Evolutionary conservation across 768 basidiomycete genomes (phyloP), one percentile per base, ranked within the genome.

Genomic region (Amanita inopinata): DNA sequence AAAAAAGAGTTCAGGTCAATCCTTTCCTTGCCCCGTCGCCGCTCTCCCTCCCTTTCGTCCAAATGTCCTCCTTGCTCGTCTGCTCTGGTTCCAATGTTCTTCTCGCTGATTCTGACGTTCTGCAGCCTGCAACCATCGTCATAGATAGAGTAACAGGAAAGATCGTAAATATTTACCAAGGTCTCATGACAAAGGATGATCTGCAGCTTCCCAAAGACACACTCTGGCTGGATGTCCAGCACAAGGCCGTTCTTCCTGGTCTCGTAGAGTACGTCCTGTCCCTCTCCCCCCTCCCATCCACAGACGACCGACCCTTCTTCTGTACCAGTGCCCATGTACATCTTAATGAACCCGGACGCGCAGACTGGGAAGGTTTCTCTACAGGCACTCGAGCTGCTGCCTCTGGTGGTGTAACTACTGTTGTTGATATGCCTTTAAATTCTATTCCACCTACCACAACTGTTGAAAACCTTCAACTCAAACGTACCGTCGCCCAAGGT

Each of bases 381-480:
- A 87, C 89, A 0, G 92, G 90, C n/a, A 93, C 92, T 1, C 65
- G 69, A 42, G 94, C 94, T 14, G 94, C 94, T 1, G 78, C 80
- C 1, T 84, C 90, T 1, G 94, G 94, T 15, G 96, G 94, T 5
- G 78, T 97, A n/a, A 97, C 93, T 5, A 89, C 90, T 4, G 67
- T 98, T 15, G 82, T 97, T 23, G 96, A 98, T 63, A 99, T 98
- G 94, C 96, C 94, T 2, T 68, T 99, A 42, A 97, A 99, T 61
- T 94, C 92, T 2, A 87, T 98, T 41, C 94, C 94, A 1, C 91
- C 96, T 0, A 97, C 96, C 0, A 93, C 90, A 1, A 92, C 89
- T 0, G 73, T 90, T 5, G 64, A 63, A 4, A 79, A 94, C 55
- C 70, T 98, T 6, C 62, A 76, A 34, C 52, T 64, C 19, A 98